These are phyloP conservation scores for Populus pruinosa DNA, from an alignment of 345 rosid species.

Conservation along the genomic window DNA sequence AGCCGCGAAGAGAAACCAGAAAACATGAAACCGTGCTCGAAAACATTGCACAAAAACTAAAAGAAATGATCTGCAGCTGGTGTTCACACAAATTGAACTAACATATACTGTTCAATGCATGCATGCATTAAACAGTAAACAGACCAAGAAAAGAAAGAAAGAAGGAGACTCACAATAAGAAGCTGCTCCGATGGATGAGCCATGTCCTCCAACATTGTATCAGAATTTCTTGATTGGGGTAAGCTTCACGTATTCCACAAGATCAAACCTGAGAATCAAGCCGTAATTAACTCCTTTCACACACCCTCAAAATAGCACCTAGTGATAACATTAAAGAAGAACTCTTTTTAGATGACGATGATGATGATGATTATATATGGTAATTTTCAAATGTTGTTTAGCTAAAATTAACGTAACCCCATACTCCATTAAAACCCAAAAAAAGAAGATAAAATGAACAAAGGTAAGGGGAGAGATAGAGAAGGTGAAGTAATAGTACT, in stretches of 20 bases:
- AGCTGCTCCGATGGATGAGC: constrained; percentile 39
- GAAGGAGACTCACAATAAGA: constrained; percentile 29
- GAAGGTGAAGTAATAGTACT: not conserved
- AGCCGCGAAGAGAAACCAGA: not conserved
- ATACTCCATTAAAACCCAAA: constrained; percentile 1
- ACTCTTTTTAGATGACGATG: constrained; percentile 1
- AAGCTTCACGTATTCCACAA: not conserved
- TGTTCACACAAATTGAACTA: not conserved
- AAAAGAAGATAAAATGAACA: not conserved
- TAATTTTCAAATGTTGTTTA: not conserved
- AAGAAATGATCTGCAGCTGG: not conserved
- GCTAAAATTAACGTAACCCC: not conserved
- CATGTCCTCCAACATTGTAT: constrained; percentile 45
- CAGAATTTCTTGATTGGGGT: not conserved
- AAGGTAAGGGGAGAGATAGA: not conserved
- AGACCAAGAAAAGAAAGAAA: not conserved
- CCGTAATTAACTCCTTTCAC: not conserved
- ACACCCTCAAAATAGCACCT: not conserved
- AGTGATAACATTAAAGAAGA: not conserved
- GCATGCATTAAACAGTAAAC: not conserved
- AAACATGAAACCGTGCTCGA: not conserved
- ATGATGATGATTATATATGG: not conserved
- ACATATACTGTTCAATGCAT: not conserved
- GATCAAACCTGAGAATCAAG: not conserved
- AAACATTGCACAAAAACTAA: not conserved